phyloP scores from a whole-genome alignment of 192 early-diverging fungal genomes.

The Backusella circina region DNA sequence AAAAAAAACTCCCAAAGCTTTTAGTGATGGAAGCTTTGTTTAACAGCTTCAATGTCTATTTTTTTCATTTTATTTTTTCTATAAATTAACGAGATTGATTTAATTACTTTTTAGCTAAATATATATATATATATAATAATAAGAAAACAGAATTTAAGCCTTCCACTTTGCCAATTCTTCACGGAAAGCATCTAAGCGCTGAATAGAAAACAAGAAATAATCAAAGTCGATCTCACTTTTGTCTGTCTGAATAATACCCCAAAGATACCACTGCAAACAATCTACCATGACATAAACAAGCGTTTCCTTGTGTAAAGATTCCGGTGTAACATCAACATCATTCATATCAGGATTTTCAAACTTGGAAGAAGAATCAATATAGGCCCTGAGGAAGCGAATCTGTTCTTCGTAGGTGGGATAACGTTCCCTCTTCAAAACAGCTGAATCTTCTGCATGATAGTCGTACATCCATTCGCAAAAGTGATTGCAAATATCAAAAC shows the following conservation, averaged over 20 bases:
- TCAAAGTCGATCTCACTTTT: conserved; percentile 79
- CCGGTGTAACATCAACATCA: background rate
- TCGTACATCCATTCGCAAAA: conserved; percentile 86
- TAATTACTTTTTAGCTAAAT: background rate
- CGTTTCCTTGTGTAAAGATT: conserved; percentile 39
- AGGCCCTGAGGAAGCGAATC: conserved; percentile 58
- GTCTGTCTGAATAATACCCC: conserved; percentile 71
- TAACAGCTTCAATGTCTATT: too few relatives aligned
- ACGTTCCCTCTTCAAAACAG: conserved; percentile 36
- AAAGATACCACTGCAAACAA: conserved; percentile 75
- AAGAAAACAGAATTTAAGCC: background rate
- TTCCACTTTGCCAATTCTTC: conserved; percentile 20
- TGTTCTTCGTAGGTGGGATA: conserved; percentile 60
- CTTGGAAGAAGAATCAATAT: conserved; percentile 36
- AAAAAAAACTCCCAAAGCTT: too few relatives aligned
- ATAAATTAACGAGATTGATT: background rate
- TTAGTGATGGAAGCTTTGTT: too few relatives aligned
- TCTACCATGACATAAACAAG: conserved; percentile 38
- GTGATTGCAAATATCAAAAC: conserved; percentile 78
- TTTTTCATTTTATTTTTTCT: background rate
- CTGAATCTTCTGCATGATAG: conserved; percentile 55
- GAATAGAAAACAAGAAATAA: conserved; percentile 62
- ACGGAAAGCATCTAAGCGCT: conserved; percentile 46
- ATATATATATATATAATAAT: too few relatives aligned
- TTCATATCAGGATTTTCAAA: background rate